Evolutionary conservation across 352 stramenopile genomes (phyloP), one percentile per base, ranked within the genome.

Genomic region (Globisporangium perplexum): DNA sequence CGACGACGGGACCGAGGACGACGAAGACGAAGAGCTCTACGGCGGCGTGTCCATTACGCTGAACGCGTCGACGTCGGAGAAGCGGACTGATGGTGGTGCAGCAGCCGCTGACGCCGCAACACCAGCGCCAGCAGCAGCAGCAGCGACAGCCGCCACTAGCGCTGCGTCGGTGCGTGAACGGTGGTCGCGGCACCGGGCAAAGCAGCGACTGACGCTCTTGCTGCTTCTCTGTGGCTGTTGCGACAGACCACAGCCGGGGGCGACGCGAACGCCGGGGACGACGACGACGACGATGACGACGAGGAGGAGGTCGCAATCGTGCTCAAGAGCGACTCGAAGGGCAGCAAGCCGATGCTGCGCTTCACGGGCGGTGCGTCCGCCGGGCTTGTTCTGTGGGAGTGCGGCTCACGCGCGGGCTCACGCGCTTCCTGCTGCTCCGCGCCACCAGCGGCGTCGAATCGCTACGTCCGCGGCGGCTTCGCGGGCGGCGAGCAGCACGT

Each of bases 291-390:
- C 18, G 82, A 93, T 15, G 84, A 94, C 10, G 84, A 95, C 33
- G 83, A 93, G 33, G 83, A 94, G 59, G 77, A 89, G 42, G 74
- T 95, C 31, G 76, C 82, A 18, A 95, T 95, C 53, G 74, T 92
- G 46, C 65, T 95, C 31, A 85, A 59, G 24, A 77, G 74, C 20
- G 79, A 86, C 53, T 69, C 69, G 22, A 77, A 82, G 42, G 71
- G 66, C 18, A 69, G 43, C 50, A 93, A 94, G 61, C 75, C 83
- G 18, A 83, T 79, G 52, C 60, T 94, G 55, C 81, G 83, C 23
- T 94, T 94, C 61, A 90, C 79, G 28, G 74, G 72, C 24, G 78
- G 74, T 49, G 20, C 33, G 50, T 61, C 15, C 10, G 5, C 17
- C 45, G 33, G 7, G 33, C 12, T 18, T 8, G 1, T 38, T 12